Conservation (phyloP, 345 rosid genomes). For the Litchi chinensis region DNA sequence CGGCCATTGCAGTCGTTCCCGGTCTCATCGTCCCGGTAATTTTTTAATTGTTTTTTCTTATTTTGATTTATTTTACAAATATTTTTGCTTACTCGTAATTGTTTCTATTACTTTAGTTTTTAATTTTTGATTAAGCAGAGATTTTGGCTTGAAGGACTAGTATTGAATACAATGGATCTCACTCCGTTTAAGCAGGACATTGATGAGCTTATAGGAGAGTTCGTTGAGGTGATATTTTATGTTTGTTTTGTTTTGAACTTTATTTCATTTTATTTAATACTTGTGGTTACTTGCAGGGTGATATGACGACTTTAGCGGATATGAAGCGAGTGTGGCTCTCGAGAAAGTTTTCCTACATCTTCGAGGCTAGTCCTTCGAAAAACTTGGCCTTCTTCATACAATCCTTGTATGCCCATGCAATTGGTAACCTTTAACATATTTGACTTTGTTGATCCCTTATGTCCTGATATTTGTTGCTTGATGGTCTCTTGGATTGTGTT, state of each 20-base stretch:
- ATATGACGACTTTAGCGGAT: slow-evolving; percentile 46
- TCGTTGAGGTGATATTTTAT: slow-evolving; percentile 40
- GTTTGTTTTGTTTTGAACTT: neutral
- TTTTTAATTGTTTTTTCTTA: too few relatives aligned
- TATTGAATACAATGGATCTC: slow-evolving; percentile 31
- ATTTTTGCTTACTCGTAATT: too few relatives aligned
- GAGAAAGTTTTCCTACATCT: slow-evolving; percentile 61
- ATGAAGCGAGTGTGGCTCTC: slow-evolving; percentile 70
- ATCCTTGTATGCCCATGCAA: slow-evolving; percentile 62
- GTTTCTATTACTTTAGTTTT: too few relatives aligned
- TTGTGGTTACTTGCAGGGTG: slow-evolving; percentile 33
- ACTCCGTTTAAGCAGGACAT: slow-evolving; percentile 63
- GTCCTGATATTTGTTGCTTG: neutral
- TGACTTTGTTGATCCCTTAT: neutral
- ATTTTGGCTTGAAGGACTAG: slow-evolving; percentile 1
- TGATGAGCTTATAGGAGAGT: slow-evolving; percentile 58
- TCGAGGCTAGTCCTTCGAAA: slow-evolving; percentile 50
- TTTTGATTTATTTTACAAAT: too few relatives aligned
- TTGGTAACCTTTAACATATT: slow-evolving; percentile 33
- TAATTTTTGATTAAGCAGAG: neutral
- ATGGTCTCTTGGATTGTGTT: neutral
- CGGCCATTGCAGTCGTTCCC: too few relatives aligned
- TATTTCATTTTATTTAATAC: neutral
- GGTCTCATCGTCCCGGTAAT: too few relatives aligned
- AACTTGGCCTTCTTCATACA: slow-evolving; percentile 66